Evolutionary conservation across 2,329 filamentous ascomycete species (phyloP).

Genomic region (Didymellaceae sp.): DNA sequence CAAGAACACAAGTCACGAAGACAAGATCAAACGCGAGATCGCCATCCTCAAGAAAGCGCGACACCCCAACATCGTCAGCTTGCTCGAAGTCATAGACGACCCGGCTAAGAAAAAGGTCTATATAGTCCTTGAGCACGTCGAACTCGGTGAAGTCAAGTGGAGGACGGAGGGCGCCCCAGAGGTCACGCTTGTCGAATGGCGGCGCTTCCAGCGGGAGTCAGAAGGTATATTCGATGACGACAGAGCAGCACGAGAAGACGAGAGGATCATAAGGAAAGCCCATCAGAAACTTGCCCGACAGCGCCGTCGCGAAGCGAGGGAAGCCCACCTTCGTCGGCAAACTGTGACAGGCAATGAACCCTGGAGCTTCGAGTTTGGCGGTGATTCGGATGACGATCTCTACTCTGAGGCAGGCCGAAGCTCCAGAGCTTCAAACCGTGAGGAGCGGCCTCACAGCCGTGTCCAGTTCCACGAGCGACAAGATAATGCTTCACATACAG

Average conservation of each 20-base stretch:
- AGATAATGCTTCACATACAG: conserved; percentile 24
- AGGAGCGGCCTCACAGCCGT: conserved; percentile 28
- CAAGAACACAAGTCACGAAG: conserved; percentile 70
- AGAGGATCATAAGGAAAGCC: conserved; percentile 48
- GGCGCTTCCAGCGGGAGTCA: conserved; percentile 76
- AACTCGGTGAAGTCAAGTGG: conserved; percentile 94
- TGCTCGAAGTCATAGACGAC: conserved; percentile 97
- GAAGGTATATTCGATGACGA: conserved; percentile 54
- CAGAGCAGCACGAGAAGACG: conserved; percentile 52
- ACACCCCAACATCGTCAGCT: conserved; percentile 93
- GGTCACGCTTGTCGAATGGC: conserved; percentile 82
- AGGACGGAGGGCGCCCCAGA: conserved; percentile 84
- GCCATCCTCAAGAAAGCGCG: conserved; percentile 98
- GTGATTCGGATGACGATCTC: conserved; percentile 63
- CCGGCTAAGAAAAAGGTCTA: conserved; percentile 97
- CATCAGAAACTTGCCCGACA: conserved; percentile 53
- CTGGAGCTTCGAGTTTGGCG: conserved; percentile 87
- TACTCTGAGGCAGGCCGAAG: conserved; percentile 38
- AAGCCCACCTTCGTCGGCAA: conserved; percentile 43
- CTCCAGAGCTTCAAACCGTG: conserved; percentile 34
- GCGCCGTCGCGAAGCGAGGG: conserved; percentile 48
- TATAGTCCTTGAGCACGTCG: conserved; percentile 94
- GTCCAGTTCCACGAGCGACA: conserved; percentile 31
- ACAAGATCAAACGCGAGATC: conserved; percentile 93
- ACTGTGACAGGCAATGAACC: conserved; percentile 61